Evolutionary conservation across 306 rosid species (phyloP), one percentile per base, ranked within the genome.

Genomic region (Casuarina cunninghamiana): DNA sequence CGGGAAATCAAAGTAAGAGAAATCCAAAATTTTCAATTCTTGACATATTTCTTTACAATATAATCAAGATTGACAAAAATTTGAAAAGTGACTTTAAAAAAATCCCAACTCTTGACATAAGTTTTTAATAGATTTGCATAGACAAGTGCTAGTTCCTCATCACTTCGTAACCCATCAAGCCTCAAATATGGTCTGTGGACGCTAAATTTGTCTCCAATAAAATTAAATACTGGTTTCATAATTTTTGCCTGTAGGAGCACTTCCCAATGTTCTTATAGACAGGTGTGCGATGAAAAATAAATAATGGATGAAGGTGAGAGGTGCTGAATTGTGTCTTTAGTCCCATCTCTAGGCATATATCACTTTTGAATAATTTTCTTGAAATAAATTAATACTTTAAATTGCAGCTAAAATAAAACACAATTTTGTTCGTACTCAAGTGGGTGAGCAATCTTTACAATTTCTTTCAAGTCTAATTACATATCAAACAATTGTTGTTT

Each of bases 381-480:
- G 21, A 57, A 57, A 57, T 2, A 3, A 19, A 55, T 19, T 57
- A 19, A 57, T 26, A 9, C 35, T 21, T 58, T 58, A 21, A 58
- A 58, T 19, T 58, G 26, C 21, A 58, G 6, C 32, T 10, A 58
- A 58, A 38, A 2, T 58, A 26, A 58, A 58, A 10, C 5, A 58
- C 35, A 7, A 26, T 26, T 42, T 77, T 11, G 17, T 71, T 19
- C 74, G 67, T 41, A 57, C 43, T 42, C 8, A 66, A 45, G 57
- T 43, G 57, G 55, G 65, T 71, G 48, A 58, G 65, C 75, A 71
- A 57, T 67, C 60, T 72, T 80, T 70, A 26, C 37, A 8, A 5
- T 15, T 41, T 39, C 26, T 66, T 66, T n/a, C 49, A 39, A 66
- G 45, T 38, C 71, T 21, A 26, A 46, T 10, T 2, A 26, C 39